Percentiles rank a stretch among this genome's conserved stretches.
Conservation (phyloP, 2,329 filamentous ascomycete species). For the Aschersonia sp. region DNA sequence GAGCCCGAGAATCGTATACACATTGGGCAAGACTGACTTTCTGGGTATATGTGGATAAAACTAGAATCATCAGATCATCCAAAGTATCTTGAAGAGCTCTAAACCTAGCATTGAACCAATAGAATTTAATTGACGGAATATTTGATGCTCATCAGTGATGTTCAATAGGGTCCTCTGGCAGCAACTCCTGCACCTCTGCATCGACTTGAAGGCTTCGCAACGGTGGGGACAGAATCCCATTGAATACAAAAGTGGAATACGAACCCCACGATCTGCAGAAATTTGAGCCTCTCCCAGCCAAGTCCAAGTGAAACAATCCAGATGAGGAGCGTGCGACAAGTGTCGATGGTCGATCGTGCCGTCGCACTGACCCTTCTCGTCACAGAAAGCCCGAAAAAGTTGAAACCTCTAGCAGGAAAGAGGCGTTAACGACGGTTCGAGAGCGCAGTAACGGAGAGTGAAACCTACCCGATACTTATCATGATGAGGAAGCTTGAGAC, state of each 20-base stretch:
- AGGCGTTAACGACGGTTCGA: constrained; percentile 4
- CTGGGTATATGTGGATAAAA: too few species aligned
- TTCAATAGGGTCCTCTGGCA: constrained; percentile 76
- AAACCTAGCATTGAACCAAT: too few species aligned
- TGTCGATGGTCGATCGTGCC: constrained; percentile 90
- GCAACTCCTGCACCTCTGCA: constrained; percentile 44
- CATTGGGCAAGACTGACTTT: too few species aligned
- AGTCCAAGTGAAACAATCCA: constrained; percentile 89
- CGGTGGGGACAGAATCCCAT: constrained; percentile 79
- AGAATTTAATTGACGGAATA: background rate
- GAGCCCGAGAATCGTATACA: too few species aligned
- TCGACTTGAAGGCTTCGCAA: constrained; percentile 49
- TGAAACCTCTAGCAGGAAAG: constrained; percentile 58
- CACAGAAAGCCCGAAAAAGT: constrained; percentile 94
- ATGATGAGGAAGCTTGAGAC: constrained; percentile 81
- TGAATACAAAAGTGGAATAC: constrained; percentile 94
- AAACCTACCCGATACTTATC: constrained; percentile 77
- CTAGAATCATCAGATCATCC: too few species aligned
- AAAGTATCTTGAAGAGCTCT: too few species aligned
- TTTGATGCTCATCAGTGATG: constrained; percentile 26
- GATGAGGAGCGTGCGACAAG: constrained; percentile 92
- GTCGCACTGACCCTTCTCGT: constrained; percentile 84
- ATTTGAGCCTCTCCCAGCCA: constrained; percentile 96
- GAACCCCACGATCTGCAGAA: constrained; percentile 85
- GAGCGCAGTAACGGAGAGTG: background rate